A percentile compares a stretch with the other conserved stretches of the same genome.
Evolutionary conservation across 1,284 basidiomycete species (phyloP).

Genomic region (Blastosporella zonata): DNA sequence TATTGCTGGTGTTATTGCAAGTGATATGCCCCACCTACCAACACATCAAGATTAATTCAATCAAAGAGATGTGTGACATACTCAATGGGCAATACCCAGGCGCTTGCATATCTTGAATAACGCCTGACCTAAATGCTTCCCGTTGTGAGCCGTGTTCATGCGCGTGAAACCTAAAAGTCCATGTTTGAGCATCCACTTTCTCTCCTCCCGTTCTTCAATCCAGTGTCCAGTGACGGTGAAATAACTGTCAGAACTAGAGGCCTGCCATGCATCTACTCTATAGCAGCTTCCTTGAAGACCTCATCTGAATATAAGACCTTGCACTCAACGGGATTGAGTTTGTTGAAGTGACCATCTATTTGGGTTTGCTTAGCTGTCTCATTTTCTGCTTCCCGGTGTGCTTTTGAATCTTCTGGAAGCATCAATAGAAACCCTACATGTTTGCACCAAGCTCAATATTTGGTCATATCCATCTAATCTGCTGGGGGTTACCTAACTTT

Average conservation of each 20-base stretch:
- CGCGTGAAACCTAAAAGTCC: conserved; percentile 23
- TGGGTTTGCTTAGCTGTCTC: background rate
- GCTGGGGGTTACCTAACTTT: no score
- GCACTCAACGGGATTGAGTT: background rate
- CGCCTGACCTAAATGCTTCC: conserved; percentile 22
- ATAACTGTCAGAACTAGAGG: conserved; percentile 17
- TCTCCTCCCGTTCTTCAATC: conserved; percentile 15
- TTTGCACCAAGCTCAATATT: no score
- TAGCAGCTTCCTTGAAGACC: background rate
- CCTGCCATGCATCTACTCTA: conserved; percentile 12
- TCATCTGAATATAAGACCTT: background rate
- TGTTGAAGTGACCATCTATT: background rate
- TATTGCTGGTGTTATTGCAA: conserved; percentile 34
- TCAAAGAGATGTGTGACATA: background rate
- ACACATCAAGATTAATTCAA: background rate
- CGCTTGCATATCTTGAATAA: conserved; percentile 23
- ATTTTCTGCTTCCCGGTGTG: background rate
- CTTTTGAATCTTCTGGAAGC: background rate
- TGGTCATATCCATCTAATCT: no score
- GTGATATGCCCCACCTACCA: conserved; percentile 29
- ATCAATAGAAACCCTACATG: background rate
- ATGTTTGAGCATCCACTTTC: conserved; percentile 14
- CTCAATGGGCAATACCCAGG: conserved; percentile 18
- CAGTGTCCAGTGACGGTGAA: conserved; percentile 23
- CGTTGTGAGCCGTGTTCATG: conserved; percentile 25